phyloP scores from a whole-genome alignment of 495 filamentous ascomycete genomes.

The Annulohypoxylon bovei region DNA sequence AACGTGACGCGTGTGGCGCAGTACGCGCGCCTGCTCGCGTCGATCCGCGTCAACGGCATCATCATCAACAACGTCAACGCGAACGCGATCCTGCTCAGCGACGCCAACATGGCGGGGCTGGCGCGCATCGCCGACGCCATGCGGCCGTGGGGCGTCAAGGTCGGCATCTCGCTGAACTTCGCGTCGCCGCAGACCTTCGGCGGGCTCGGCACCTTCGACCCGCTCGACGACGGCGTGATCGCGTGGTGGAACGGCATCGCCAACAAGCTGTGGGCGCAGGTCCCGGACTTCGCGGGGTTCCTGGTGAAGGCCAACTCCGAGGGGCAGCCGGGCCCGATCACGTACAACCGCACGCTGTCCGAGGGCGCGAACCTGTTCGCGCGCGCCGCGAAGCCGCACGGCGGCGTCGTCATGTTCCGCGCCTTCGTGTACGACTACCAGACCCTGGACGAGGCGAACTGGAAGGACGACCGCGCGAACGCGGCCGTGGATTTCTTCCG shows the following conservation, averaged over 20 bases:
- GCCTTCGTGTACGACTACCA: slow-evolving; percentile 76
- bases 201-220: slow-evolving; percentile 70
- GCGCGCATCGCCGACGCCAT: slow-evolving; percentile 70
- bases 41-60: slow-evolving; percentile 71
- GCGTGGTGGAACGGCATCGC: slow-evolving; percentile 70
- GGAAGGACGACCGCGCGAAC: slow-evolving; percentile 75
- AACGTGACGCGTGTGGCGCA: slow-evolving; percentile 68
- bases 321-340: slow-evolving; percentile 74
- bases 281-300: slow-evolving; percentile 76
- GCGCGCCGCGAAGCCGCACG: slow-evolving; percentile 65
- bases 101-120: slow-evolving; percentile 68
- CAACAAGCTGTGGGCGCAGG: slow-evolving; percentile 63
- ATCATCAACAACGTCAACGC: slow-evolving; percentile 81
- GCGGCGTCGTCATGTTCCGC: slow-evolving; percentile 77
- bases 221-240: slow-evolving; percentile 67
- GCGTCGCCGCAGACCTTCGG: slow-evolving; percentile 68
- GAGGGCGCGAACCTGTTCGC: slow-evolving; percentile 78
- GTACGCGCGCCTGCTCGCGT: slow-evolving; percentile 76
- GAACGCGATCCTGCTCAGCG: slow-evolving; percentile 64
- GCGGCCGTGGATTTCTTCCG: slow-evolving; percentile 75
- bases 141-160: slow-evolving; percentile 72
- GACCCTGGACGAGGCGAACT: slow-evolving; percentile 62
- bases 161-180: slow-evolving; percentile 75
- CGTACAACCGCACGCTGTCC: slow-evolving; percentile 74
- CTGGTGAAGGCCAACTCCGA: slow-evolving; percentile 80